These are phyloP conservation scores for Botrytis deweyae DNA, from an alignment of 2,329 filamentous ascomycete species.

Conservation along the genomic window DNA sequence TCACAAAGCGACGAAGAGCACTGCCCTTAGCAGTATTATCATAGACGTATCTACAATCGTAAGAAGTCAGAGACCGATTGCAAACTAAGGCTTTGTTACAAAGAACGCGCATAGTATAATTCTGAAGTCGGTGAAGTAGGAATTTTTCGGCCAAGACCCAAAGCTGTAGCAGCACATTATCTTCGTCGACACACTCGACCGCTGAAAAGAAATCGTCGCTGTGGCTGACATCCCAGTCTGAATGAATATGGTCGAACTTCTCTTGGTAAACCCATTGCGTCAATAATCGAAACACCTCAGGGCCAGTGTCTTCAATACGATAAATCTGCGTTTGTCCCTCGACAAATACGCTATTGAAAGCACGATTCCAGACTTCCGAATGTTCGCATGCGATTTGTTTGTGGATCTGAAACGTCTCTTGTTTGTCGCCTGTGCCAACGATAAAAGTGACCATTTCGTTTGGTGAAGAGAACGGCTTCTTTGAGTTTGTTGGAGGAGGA, in stretches of 20 bases:
- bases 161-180: not conserved
- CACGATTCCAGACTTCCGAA: conserved; percentile 7
- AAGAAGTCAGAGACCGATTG: not conserved
- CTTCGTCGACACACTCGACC: not conserved
- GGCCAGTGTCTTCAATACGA: not conserved
- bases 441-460: conserved; percentile 14
- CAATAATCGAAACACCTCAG: not conserved
- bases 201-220: fast-evolving
- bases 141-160: conserved; percentile 18
- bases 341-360: conserved; percentile 2
- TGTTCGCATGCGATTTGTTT: conserved; percentile 2
- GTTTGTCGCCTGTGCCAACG: not conserved
- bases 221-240: not conserved
- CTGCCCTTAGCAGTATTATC: not conserved
- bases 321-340: conserved; percentile 13
- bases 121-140: not conserved
- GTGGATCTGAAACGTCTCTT: not conserved
- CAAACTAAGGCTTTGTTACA: not conserved
- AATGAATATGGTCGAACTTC: not conserved
- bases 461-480: not conserved
- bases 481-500: too few relatives aligned
- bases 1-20: not conserved
- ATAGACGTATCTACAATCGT: not conserved
- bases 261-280: conserved; percentile 12
- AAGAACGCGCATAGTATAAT: not conserved